phyloP scores from a whole-genome alignment of 139 green algal genomes.

The Desmodesmus armatus region DNA sequence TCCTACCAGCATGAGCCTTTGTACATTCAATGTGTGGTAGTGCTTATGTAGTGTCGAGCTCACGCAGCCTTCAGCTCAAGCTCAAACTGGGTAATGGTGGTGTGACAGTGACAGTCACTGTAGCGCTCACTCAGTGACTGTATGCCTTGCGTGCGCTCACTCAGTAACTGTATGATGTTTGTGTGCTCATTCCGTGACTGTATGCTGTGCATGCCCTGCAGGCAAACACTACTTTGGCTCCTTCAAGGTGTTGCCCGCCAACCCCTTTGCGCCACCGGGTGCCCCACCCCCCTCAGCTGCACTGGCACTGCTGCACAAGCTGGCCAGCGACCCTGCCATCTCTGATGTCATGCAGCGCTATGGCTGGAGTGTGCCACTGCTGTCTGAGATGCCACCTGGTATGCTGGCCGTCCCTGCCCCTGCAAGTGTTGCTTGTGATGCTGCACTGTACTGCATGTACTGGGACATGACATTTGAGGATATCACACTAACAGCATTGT shows the following conservation, averaged over 20 bases:
- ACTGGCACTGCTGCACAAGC: constrained; percentile 69
- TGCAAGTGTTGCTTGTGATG: constrained; percentile 1
- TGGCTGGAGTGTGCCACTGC: constrained; percentile 69
- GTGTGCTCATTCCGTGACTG: neutral
- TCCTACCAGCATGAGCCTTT: too few relatives aligned
- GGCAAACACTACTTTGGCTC: constrained; percentile 39
- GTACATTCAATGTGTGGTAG: neutral
- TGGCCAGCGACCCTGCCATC: constrained; percentile 81
- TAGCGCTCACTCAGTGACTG: neutral
- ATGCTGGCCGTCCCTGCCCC: too few relatives aligned
- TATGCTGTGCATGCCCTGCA: constrained; percentile 27
- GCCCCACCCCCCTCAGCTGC: constrained; percentile 59
- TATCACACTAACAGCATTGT: too few relatives aligned
- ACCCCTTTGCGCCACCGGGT: constrained; percentile 30
- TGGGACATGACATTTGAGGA: too few relatives aligned
- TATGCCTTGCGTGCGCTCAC: neutral
- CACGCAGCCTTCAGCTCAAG: neutral
- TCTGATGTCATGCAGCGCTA: constrained; percentile 80
- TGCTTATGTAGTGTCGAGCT: neutral
- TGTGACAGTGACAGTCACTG: too few relatives aligned
- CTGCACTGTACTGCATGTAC: neutral
- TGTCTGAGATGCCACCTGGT: constrained; percentile 93
- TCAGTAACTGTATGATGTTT: neutral
- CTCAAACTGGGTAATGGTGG: too few relatives aligned
- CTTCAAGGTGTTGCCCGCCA: constrained; percentile 37